phyloP scores from a whole-genome alignment of 1,284 basidiomycete species.

The Lignosus rhinocerotis region DNA sequence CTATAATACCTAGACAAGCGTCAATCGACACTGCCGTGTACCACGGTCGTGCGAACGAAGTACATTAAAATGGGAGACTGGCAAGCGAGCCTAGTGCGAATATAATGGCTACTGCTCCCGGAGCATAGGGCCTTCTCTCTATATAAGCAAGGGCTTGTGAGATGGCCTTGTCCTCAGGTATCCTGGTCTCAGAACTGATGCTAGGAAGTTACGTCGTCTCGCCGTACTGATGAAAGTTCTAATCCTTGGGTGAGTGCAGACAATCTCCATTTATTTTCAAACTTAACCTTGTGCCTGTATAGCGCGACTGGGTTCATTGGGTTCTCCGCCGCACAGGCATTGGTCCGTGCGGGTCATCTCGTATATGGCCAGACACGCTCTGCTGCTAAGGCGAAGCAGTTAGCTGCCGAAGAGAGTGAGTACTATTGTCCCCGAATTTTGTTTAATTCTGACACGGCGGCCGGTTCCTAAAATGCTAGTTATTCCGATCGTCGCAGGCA shows the following conservation, averaged over 20 bases:
- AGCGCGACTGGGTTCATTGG: constrained; percentile 48
- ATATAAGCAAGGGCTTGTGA: no score
- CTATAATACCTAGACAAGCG: no score
- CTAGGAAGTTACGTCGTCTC: no score
- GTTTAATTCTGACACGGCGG: not conserved
- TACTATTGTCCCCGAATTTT: not conserved
- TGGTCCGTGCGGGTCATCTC: constrained; percentile 51
- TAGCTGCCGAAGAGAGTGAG: constrained; percentile 48
- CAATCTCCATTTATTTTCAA: not conserved
- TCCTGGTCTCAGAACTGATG: no score
- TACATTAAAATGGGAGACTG: no score
- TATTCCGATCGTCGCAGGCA: constrained; percentile 41
- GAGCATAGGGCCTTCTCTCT: no score
- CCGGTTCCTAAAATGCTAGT: constrained; percentile 32
- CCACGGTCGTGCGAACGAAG: no score
- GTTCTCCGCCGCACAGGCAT: constrained; percentile 46
- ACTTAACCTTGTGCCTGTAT: not conserved
- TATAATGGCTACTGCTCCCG: no score
- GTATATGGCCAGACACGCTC: constrained; percentile 53
- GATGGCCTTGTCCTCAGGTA: no score
- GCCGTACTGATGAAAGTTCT: constrained; percentile 26
- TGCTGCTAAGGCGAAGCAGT: constrained; percentile 37
- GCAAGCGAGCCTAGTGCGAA: no score
- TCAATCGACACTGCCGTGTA: no score
- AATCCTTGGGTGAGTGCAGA: constrained; percentile 27